phyloP scores from a whole-genome alignment of 208 protist species.

The Acanthamoeba castellanii region DNA sequence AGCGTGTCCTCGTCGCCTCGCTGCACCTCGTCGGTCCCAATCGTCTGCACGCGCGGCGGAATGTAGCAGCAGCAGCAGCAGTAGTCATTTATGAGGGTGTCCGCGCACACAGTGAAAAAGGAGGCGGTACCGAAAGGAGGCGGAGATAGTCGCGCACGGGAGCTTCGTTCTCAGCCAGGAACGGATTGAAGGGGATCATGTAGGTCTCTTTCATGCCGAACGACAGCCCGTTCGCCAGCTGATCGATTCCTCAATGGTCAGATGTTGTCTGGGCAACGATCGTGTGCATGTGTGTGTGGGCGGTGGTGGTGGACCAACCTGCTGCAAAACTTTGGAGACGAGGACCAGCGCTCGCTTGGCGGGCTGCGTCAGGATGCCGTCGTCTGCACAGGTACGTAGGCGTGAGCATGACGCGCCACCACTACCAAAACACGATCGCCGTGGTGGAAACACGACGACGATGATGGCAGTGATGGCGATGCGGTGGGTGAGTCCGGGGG shows the following conservation, averaged over 20 bases:
- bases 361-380: not conserved
- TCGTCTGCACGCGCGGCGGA: not conserved
- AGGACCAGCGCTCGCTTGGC: not conserved
- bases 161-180: not conserved
- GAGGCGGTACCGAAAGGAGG: not conserved
- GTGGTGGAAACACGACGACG: too few relatives aligned
- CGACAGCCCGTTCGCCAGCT: conserved; percentile 3
- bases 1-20: not conserved
- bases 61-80: not conserved
- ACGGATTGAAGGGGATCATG: not conserved
- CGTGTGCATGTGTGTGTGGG: not conserved
- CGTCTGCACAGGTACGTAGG: too few relatives aligned
- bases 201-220: conserved; percentile 13
- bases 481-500: too few relatives aligned
- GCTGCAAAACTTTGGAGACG: conserved; percentile 8
- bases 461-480: not conserved
- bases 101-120: too few relatives aligned
- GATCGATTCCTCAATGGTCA: not conserved
- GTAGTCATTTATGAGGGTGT: too few relatives aligned
- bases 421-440: too few relatives aligned
- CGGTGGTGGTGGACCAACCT: not conserved
- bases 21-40: not conserved
- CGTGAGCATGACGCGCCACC: too few relatives aligned
- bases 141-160: not conserved
- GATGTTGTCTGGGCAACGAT: not conserved